phyloP scores from a whole-genome alignment of 1,284 basidiomycete genomes.

The Wallemia ichthyophaga region DNA sequence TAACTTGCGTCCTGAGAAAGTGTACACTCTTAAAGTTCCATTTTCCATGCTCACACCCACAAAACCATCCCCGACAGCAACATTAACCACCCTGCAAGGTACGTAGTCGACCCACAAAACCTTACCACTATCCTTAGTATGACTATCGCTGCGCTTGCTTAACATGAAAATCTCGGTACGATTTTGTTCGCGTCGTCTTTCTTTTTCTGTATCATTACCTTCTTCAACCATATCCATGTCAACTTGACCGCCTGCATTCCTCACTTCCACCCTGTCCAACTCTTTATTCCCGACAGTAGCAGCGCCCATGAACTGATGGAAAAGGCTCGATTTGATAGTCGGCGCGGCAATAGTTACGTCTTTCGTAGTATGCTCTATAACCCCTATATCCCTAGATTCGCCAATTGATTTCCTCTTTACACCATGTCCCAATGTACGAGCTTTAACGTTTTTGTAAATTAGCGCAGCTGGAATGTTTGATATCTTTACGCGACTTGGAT shows the following conservation, averaged over 20 bases:
- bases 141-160: slow-evolving; percentile 7
- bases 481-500: neutral
- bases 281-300: neutral
- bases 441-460: neutral
- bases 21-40: slow-evolving; percentile 25
- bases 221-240: neutral
- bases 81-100: slow-evolving; percentile 31
- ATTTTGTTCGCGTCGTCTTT: neutral
- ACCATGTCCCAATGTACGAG: neutral
- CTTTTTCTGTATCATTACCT: neutral
- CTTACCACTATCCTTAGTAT: slow-evolving; percentile 30
- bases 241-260: neutral
- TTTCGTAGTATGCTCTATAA: neutral
- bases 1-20: slow-evolving; percentile 4
- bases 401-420: neutral
- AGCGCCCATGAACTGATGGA: neutral
- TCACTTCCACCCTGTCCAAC: neutral
- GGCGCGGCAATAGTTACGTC: neutral
- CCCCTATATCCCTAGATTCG: neutral
- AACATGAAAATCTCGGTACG: neutral
- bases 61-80: slow-evolving; percentile 33
- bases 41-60: slow-evolving; percentile 47
- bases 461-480: neutral
- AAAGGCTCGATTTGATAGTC: neutral
- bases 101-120: slow-evolving; percentile 66